Base-by-base conservation (phyloP, 2,329 filamentous ascomycete genomes). In the Aureobasidium uvarum region DNA sequence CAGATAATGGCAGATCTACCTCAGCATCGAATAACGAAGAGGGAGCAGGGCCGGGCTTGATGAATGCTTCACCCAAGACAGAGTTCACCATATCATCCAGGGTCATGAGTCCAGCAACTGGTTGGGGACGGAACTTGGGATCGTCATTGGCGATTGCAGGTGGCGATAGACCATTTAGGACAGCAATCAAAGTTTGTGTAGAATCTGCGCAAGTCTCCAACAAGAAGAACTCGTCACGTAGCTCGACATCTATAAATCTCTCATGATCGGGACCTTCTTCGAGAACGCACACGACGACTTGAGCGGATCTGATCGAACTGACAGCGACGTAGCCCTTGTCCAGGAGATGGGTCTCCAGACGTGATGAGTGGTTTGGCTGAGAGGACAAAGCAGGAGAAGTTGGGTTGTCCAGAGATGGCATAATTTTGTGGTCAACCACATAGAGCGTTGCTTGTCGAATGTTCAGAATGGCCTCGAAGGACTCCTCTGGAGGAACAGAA, bases 191-290 rank as follows among this genome's bases (percentile, higher is more conserved):
- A 0, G 95, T 99, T 75, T 97, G 92, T 0, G 92, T 98, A 1
- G 95, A 99, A 77, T 99, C 95, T 36, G 95, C 95, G 72, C 96
- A 99, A 0, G 93, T 96, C 76, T 99, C 95, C 7, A 99, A 79
- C 39, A 99, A 88, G 62, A 99, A 82, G 1, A 99, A 82, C 69
- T 96, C 89, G 72, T 96, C 93, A 67, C 86, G 86, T 54, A 98
- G 80, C 68, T 96, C 91, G 1, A 97, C 83, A 70, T 95, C 89
- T 16, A 97, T 77, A 46, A 86, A 84, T 68, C 88, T 89, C 36
- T 86, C 82, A 0, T 83, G 85, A 41, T 87, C 83, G 1, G 80
- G 80, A 2, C 81, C 81, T 46, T 83, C 80, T 11, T 82, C 80
- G 25, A 81, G 78, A 14, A 93, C 80, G 54, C 86, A 84, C 2